phyloP scores from a whole-genome alignment of 2,329 filamentous ascomycete genomes.

The Scytalidium sp. region DNA sequence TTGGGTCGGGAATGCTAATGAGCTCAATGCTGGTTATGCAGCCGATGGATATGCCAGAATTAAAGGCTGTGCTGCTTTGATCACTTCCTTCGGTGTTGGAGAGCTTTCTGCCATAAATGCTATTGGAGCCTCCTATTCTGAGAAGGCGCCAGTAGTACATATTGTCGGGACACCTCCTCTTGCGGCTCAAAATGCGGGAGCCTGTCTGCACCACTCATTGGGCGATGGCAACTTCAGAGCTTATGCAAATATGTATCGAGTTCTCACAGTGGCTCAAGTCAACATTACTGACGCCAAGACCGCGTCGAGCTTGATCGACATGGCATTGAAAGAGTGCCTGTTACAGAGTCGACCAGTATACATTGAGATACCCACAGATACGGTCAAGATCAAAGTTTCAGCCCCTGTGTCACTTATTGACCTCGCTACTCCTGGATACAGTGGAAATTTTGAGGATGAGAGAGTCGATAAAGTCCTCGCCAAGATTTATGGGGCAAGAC shows the following conservation, averaged over 20 bases:
- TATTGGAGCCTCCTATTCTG: conserved; percentile 66
- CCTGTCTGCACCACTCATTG: conserved; percentile 62
- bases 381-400: conserved; percentile 71
- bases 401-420: conserved; percentile 49
- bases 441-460: conserved; percentile 55
- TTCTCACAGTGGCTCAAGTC: conserved; percentile 67
- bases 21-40: conserved; percentile 62
- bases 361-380: conserved; percentile 76
- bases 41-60: conserved; percentile 75
- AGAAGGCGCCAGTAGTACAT: conserved; percentile 64
- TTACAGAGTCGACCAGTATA: conserved; percentile 74
- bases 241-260: conserved; percentile 71
- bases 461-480: conserved; percentile 72
- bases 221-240: conserved; percentile 73
- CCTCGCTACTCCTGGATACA: conserved; percentile 40
- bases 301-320: conserved; percentile 73
- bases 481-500: conserved; percentile 66
- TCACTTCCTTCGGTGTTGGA: conserved; percentile 73
- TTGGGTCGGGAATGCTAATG: conserved; percentile 67
- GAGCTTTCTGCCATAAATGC: conserved; percentile 70
- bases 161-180: conserved; percentile 52
- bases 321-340: conserved; percentile 70
- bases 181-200: conserved; percentile 36
- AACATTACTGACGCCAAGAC: conserved; percentile 66
- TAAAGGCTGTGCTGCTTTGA: conserved; percentile 62